These are phyloP conservation scores for Coniochaeta sp. DNA, from an alignment of 2,329 filamentous ascomycete genomes.

Conservation along the genomic window DNA sequence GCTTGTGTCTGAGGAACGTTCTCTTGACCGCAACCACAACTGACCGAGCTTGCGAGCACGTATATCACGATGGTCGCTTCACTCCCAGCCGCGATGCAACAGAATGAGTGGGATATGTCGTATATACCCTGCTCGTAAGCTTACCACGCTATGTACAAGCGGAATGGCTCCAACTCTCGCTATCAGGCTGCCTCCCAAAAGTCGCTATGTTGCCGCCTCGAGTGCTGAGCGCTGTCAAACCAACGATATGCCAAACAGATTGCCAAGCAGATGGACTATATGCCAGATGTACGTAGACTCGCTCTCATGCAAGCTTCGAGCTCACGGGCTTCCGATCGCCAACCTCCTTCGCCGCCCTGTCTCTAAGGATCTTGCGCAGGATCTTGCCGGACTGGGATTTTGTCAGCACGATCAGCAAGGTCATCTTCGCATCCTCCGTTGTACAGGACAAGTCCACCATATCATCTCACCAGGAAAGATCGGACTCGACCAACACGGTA, in stretches of 20 bases:
- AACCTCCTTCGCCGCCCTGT: conserved; percentile 48
- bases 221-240: not conserved
- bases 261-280: too few species aligned
- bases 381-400: conserved; percentile 60
- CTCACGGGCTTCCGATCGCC: conserved; percentile 26
- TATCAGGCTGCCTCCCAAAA: not conserved
- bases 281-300: too few species aligned
- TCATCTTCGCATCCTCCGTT: too few species aligned
- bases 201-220: not conserved
- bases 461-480: not conserved
- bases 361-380: conserved; percentile 50
- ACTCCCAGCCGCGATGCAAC: not conserved
- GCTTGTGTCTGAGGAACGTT: not conserved
- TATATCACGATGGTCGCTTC: not conserved
- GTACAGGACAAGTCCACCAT: too few species aligned
- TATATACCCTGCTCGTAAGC: not conserved
- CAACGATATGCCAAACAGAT: not conserved
- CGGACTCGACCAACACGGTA: too few species aligned
- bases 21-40: not conserved
- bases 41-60: not conserved
- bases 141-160: not conserved
- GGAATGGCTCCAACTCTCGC: not conserved
- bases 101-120: not conserved
- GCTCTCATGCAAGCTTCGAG: conserved; percentile 11
- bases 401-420: not conserved